A percentile compares a stretch with the other conserved stretches of the same genome.
These are phyloP conservation scores for Tolypocladium tundrense DNA, from an alignment of 2,329 filamentous ascomycete species.

Conservation along the genomic window DNA sequence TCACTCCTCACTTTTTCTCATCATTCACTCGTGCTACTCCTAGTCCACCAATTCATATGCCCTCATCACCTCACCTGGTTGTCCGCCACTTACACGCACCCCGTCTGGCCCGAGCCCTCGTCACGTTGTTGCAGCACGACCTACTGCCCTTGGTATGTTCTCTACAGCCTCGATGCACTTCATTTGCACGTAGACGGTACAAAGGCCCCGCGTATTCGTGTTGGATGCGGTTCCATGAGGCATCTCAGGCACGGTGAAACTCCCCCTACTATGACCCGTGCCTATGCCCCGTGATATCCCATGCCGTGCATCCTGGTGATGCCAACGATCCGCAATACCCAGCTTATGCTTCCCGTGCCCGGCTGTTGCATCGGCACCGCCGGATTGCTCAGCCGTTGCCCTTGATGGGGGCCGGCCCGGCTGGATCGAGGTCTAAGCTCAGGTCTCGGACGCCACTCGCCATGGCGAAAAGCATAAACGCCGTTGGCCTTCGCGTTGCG, in stretches of 20 bases:
- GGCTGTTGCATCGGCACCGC: background rate
- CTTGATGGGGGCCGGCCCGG: background rate
- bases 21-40: background rate
- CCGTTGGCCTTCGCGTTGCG: background rate
- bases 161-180: background rate
- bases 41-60: background rate
- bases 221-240: background rate
- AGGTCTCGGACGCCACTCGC: background rate
- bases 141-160: background rate
- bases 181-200: background rate
- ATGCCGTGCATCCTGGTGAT: background rate
- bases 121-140: background rate
- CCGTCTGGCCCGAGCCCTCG: background rate
- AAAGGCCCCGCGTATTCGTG: background rate
- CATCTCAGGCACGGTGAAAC: background rate
- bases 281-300: too few species aligned
- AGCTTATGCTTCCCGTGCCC: background rate
- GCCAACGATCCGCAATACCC: too few species aligned
- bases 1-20: background rate
- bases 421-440: background rate
- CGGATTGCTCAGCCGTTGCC: background rate
- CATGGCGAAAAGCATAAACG: background rate
- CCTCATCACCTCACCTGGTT: background rate
- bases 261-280: too few species aligned
- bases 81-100: background rate